phyloP scores from a whole-genome alignment of 805 yeast species.

The Ogataea philodendri region DNA sequence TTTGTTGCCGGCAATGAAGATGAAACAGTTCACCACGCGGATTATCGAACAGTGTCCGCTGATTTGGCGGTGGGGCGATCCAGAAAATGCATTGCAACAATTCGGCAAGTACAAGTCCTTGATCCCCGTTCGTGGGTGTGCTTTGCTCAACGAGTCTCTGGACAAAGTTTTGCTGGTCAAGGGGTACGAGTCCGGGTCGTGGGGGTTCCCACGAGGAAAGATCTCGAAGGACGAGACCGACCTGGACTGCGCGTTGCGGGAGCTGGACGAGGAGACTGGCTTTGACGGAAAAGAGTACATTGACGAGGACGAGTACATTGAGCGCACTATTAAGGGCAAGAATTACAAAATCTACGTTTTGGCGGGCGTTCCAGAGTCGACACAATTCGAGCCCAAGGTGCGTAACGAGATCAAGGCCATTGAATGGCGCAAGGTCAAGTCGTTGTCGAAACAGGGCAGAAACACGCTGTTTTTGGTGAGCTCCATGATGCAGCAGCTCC shows the following conservation, averaged over 20 bases:
- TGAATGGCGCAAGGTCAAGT: constrained; percentile 69
- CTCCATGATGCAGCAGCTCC: constrained; percentile 49
- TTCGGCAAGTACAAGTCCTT: constrained; percentile 84
- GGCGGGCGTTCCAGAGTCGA: constrained; percentile 73
- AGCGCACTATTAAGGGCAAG: constrained; percentile 78
- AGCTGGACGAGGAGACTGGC: constrained; percentile 91
- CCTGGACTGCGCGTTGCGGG: constrained; percentile 85
- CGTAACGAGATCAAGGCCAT: constrained; percentile 85
- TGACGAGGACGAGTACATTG: constrained; percentile 70
- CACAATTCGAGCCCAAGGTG: constrained; percentile 74
- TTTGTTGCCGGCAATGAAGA: constrained; percentile 68
- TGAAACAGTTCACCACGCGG: constrained; percentile 70
- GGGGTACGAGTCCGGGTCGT: constrained; percentile 73
- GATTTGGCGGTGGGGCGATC: constrained; percentile 82
- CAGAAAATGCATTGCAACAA: constrained; percentile 71
- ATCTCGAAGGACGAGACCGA: constrained; percentile 92
- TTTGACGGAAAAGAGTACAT: constrained; percentile 72
- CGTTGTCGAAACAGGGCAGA: constrained; percentile 36
- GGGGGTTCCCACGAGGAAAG: constrained; percentile 98
- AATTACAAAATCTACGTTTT: constrained; percentile 80
- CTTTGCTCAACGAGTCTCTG: constrained; percentile 69
- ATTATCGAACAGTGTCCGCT: constrained; percentile 69
- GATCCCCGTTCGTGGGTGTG: constrained; percentile 96
- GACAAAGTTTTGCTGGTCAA: constrained; percentile 75
- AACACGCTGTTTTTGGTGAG: constrained; percentile 44